Base-by-base conservation (phyloP, 1,284 basidiomycete species). In the Kalmanozyma brasiliensis region DNA sequence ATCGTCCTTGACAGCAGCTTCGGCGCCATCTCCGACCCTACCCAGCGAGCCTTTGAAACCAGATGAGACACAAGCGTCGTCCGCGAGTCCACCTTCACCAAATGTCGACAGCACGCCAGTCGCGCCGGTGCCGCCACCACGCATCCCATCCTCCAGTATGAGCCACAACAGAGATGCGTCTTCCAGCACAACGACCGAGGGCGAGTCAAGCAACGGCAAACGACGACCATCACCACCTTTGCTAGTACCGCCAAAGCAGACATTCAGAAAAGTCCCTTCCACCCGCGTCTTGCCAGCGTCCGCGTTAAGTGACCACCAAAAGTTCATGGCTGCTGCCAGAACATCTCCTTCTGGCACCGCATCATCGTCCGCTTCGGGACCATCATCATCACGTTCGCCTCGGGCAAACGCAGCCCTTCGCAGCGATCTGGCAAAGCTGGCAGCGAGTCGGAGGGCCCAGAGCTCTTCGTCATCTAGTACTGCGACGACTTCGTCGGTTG, bases 231-330 rank as follows among this genome's bases (percentile, higher is more conserved):
- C 67, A 20, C 61, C 67, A 17, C 67, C 67, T 4, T 38, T 65
- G 45, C 53, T 65, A 8, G 61, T 53, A 8, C 57, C 57, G 9
- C 67, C 61, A 13, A 65, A 70, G 29, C 61, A 64, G 47, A 57
- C 67, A 4, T 61, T 46, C 34, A 32, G 49, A 8, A 64, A 65
- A 36, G 38, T 52, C 7, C 67, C 67, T 8, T 65, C 61, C 5
- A 38, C 35, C 9, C 51, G 38, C 23, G 57, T 51, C 5, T 24
- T 70, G 16, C 61, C 61, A 8, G 44, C 67, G 17, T 70, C 61
- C 8, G 61, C 67, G n/a, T 64, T 37, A 13, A 70, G 57, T 19
- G 67, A 70, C 24, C 67, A 70, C 38, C 52, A 65, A n/a, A 60
- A 64, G 37, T 53, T 70, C 24, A 64, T 70, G 52, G 58, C 67